Conservation (phyloP, 495 filamentous ascomycete genomes). For the Rhizodiscina lignyota region DNA sequence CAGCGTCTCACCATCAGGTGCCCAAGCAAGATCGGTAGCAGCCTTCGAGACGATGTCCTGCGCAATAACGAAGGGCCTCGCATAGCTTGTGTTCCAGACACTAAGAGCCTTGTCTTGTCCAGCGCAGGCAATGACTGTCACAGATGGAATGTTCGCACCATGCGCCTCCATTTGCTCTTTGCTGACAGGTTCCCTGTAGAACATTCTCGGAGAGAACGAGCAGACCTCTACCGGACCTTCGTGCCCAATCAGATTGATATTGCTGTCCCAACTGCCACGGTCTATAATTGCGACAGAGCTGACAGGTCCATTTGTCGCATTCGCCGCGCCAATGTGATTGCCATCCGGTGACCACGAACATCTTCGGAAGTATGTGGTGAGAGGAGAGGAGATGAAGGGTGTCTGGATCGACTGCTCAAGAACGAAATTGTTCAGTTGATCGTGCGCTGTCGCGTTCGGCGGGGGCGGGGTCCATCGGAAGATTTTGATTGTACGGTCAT, state of each 20-base stretch:
- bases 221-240: conserved; percentile 95
- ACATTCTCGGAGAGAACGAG: conserved; percentile 85
- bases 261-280: conserved; percentile 80
- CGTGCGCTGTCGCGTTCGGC: conserved; percentile 83
- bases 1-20: conserved; percentile 73
- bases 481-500: conserved; percentile 92
- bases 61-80: conserved; percentile 71
- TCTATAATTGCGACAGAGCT: conserved; percentile 94
- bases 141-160: conserved; percentile 29
- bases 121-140: conserved; percentile 91
- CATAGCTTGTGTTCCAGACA: conserved; percentile 93
- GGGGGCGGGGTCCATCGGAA: conserved; percentile 83
- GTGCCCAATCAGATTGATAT: conserved; percentile 94
- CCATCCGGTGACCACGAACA: conserved; percentile 97
- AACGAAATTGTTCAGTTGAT: conserved; percentile 88
- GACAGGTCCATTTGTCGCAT: conserved; percentile 92
- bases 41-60: conserved; percentile 81
- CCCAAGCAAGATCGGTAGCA: conserved; percentile 89
- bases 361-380: conserved; percentile 92
- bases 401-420: conserved; percentile 71
- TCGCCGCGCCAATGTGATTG: conserved; percentile 89
- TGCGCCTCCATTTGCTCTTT: conserved; percentile 29
- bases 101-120: conserved; percentile 91
- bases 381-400: conserved; percentile 73
- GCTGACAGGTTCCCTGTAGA: conserved; percentile 47